phyloP scores from a whole-genome alignment of 2,329 filamentous ascomycete species.

The Emmonsiellopsis sp. region DNA sequence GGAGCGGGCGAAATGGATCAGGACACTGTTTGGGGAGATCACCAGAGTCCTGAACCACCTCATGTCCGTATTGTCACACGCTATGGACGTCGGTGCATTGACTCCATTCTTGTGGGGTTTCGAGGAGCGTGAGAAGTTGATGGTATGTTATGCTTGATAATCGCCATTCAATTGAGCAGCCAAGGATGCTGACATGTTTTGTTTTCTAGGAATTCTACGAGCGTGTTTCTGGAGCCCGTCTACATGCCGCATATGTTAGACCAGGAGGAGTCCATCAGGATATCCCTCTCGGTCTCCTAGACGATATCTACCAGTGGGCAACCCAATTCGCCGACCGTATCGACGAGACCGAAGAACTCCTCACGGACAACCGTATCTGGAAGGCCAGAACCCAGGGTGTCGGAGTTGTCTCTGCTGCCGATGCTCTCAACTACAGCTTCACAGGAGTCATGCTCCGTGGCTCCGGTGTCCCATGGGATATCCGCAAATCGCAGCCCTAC shows the following conservation, averaged over 20 bases:
- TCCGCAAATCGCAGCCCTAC: slow-evolving; percentile 94
- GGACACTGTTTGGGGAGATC: slow-evolving; percentile 90
- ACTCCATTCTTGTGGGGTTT: slow-evolving; percentile 99
- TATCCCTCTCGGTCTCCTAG: slow-evolving; percentile 82
- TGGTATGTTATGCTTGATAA: slow-evolving; percentile 53
- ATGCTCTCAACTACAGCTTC: slow-evolving; percentile 96
- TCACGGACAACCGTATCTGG: slow-evolving; percentile 99
- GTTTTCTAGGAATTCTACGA: slow-evolving; percentile 87
- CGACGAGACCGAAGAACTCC: slow-evolving; percentile 95
- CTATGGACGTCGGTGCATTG: slow-evolving; percentile 96
- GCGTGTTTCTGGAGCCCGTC: slow-evolving; percentile 92
- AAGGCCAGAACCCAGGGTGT: slow-evolving; percentile 84
- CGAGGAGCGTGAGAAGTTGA: slow-evolving; percentile 98
- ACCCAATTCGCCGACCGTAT: slow-evolving; percentile 98
- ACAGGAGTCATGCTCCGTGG: slow-evolving; percentile 96
- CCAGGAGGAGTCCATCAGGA: slow-evolving; percentile 96
- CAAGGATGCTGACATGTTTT: neutral
- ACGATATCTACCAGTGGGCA: slow-evolving; percentile 99
- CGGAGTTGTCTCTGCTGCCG: slow-evolving; percentile 80
- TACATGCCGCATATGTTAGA: slow-evolving; percentile 93
- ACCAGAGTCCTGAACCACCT: slow-evolving; percentile 92
- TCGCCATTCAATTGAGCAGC: neutral
- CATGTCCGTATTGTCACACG: slow-evolving; percentile 94
- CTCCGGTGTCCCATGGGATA: slow-evolving; percentile 89
- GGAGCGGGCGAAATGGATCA: slow-evolving; percentile 90